These are phyloP conservation scores for Piloderma croceum DNA, from an alignment of 768 basidiomycete species.

Conservation along the genomic window DNA sequence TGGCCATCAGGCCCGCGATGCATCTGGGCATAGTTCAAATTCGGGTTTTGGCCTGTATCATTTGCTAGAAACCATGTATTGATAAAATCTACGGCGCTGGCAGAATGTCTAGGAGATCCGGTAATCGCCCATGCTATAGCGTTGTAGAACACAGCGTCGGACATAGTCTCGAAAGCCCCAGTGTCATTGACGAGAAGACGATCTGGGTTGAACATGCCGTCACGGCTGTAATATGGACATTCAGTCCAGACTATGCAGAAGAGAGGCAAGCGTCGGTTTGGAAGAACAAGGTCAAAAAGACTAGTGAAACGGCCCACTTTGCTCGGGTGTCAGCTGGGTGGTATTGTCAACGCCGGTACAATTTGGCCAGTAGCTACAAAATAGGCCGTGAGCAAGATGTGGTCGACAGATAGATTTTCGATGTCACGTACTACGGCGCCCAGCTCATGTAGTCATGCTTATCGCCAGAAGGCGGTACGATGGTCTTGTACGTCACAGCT, in stretches of 20 bases:
- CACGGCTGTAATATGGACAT: constrained; percentile 50
- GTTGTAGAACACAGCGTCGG: constrained; percentile 23
- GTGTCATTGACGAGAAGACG: constrained; percentile 41
- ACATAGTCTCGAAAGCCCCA: neutral
- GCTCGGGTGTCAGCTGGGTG: constrained; percentile 45
- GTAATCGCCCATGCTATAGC: constrained; percentile 49
- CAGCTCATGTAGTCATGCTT: constrained; percentile 65
- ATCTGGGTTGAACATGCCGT: constrained; percentile 66
- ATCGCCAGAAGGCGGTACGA: constrained; percentile 46
- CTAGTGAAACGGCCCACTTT: constrained; percentile 32
- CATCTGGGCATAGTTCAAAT: constrained; percentile 47
- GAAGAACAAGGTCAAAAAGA: neutral
- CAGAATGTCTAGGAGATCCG: constrained; percentile 38
- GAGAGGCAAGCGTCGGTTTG: neutral
- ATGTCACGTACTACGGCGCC: constrained; percentile 66
- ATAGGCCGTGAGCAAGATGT: neutral
- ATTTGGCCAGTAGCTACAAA: constrained; percentile 55
- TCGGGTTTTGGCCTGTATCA: constrained; percentile 57
- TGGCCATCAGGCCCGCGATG: constrained; percentile 9
- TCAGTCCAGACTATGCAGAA: constrained; percentile 47
- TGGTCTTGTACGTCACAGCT: constrained; percentile 47
- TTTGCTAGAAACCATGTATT: constrained; percentile 56
- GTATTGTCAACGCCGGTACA: constrained; percentile 55
- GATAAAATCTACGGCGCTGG: constrained; percentile 38
- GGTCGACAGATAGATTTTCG: too few relatives aligned